These are phyloP conservation scores for Fraxinus baroniana DNA, from an alignment of 305 asterid species.

Conservation along the genomic window DNA sequence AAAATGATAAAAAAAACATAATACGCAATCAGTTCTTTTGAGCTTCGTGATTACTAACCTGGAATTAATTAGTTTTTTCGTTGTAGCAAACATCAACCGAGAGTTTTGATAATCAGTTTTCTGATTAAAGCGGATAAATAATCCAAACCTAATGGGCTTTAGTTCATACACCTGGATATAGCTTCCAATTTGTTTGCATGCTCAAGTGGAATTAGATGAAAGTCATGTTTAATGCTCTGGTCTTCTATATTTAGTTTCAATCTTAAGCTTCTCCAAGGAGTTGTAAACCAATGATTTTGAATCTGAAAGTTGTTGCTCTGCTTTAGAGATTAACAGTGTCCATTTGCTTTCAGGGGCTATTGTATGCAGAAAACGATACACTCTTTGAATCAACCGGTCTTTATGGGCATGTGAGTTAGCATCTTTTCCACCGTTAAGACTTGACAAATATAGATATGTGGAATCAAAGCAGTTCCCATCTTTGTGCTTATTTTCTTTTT, in stretches of 20 bases:
- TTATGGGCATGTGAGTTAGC: slow-evolving; percentile 53
- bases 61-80: not conserved
- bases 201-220: not conserved
- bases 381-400: slow-evolving; percentile 71
- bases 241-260: not conserved
- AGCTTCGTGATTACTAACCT: not conserved
- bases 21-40: not conserved
- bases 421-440: not conserved
- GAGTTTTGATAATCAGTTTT: not conserved
- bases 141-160: not conserved
- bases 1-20: not conserved
- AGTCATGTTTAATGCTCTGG: slow-evolving; percentile 15
- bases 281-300: not conserved
- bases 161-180: not conserved
- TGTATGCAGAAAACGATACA: slow-evolving; percentile 62
- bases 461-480: not conserved
- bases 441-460: not conserved
- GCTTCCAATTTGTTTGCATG: not conserved
- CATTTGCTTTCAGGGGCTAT: slow-evolving; percentile 53
- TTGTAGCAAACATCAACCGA: not conserved
- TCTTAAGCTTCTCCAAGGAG: not conserved
- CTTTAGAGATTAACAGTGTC: slow-evolving; percentile 12
- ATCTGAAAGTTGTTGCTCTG: slow-evolving; percentile 11
- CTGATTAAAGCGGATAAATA: not conserved
- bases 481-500: not conserved